Evolutionary conservation across 2,329 filamentous ascomycete species (phyloP).

Genomic region (Colletotrichum filicis): DNA sequence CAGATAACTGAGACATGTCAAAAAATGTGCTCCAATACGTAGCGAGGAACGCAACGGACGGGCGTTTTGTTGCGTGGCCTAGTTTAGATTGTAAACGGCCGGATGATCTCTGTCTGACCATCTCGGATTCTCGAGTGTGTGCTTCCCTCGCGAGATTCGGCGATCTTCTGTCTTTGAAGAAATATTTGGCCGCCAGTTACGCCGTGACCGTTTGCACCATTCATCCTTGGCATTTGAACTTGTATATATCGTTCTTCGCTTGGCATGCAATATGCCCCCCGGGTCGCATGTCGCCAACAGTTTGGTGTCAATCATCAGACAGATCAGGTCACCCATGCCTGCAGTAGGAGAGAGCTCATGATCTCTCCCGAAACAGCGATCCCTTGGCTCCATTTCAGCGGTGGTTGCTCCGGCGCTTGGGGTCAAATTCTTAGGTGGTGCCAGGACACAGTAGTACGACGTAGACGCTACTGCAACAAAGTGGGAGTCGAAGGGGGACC

Average conservation of each 20-base stretch:
- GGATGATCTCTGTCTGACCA: not conserved
- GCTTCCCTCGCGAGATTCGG: not conserved
- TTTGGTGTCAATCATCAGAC: not conserved
- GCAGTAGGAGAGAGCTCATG: constrained; percentile 7
- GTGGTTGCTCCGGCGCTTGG: constrained; percentile 3
- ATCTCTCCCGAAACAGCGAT: not conserved
- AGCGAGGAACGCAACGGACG: not conserved
- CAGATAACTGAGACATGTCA: not conserved
- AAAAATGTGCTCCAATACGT: not conserved
- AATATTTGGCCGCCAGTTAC: not conserved
- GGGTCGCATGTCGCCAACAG: not conserved
- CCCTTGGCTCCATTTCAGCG: constrained; percentile 1
- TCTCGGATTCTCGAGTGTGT: not conserved
- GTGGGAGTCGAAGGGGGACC: constrained; percentile 10
- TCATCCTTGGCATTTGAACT: not conserved
- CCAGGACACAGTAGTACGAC: not conserved
- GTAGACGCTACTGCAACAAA: not conserved
- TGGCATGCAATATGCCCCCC: not conserved
- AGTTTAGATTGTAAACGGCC: not conserved
- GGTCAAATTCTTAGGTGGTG: too few relatives aligned
- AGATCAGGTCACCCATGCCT: constrained; percentile 29
- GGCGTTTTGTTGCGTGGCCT: not conserved
- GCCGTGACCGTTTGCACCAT: not conserved
- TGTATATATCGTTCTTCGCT: not conserved
- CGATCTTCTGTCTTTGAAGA: not conserved